Base-by-base conservation (phyloP, 2,329 filamentous ascomycete species). In the Sarocladiaceae sp. region DNA sequence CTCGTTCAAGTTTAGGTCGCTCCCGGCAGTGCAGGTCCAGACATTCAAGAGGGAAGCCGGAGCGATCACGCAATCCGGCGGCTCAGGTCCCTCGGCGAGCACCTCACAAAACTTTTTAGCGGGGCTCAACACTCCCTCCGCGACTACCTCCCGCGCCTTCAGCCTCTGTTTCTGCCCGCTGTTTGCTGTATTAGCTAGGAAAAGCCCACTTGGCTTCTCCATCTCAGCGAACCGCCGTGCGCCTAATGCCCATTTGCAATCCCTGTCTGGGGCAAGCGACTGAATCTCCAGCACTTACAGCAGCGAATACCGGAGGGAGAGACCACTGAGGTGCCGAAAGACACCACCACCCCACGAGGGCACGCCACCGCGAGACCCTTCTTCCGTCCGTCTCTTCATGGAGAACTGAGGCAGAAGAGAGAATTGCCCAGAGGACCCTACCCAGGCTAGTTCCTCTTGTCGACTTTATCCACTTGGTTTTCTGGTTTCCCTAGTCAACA, bases 21-120 rank as follows among this genome's bases (percentile, higher is more conserved):
- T n/a, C n/a, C n/a, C n/a, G n/a, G n/a, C n/a, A n/a, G n/a, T n/a
- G n/a, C n/a, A n/a, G n/a, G n/a, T n/a, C n/a, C 29, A 31, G 29
- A 31, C 8, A 31, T 8, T 8, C 8, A 8, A 31, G 29, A 31
- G 15, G 37, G 37, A 20, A 22, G 37, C 37, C 37, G 37, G n/a
- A 40, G 47, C 26, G 47, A 50, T 50, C 47, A 50, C 47, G 47
- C 47, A 50, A 50, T 50, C 31, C 47, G 47, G 47, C 47, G 22
- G 47, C 47, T 48, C 44, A 25, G 29, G 31, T 50, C 47, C 29
- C 47, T 50, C 33, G 47, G 33, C 47, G 13, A 50, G 47, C 47
- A 50, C 47, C 47, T 50, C 47, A 50, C 47, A 50, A 50, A 37
- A 50, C 29, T 50, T 50, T 48, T 48, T 48, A 48, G 44, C 44